Evolutionary conservation across 1,284 basidiomycete genomes (phyloP), one percentile per base, ranked within the genome.

Genomic region (Papiliotrema laurentii): DNA sequence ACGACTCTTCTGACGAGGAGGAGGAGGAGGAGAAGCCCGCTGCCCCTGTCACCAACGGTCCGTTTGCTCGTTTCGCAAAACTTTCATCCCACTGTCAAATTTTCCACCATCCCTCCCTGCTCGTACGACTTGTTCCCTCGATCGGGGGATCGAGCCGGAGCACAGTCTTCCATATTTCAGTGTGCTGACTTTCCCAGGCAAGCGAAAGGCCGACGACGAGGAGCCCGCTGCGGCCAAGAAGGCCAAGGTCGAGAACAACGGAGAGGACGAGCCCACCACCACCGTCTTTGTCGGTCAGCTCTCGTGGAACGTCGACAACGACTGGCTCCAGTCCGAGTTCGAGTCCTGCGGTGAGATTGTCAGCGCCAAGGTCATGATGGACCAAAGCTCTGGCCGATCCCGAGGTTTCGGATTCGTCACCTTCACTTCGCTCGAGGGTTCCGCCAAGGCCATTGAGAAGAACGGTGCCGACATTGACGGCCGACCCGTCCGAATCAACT

Each of bases 241-340:
- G 77, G 80, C 78, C 60, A 94, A 92, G 77, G 55, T 59, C 33
- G 66, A 61, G 34, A 69, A 60, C 27, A 71, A 75, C 39, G 76
- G 76, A 26, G 75, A 78, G 28, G 80, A 81, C 55, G 80, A 82
- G 55, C 60, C 72, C 14, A 81, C 79, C 41, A 85, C 81, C 69
- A 86, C 84, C 45, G 81, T 97, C 64, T 98, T 93, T 69, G 90
- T 98, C 60, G 94, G 94, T 48, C 83, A 83, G 57, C 81, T 99
- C 44, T 94, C 90, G 28, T 99, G 92, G 92, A 92, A 91, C 72
- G 86, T 98, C 60, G 94, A 97, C 79, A 88, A 92, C 73, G 94
- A 97, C 75, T 91, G 92, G 82, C 84, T 98, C 59, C 83, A 85
- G 47, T 81, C 84, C 73, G 94, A 97, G 74, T 97, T 99, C 64